A percentile compares a stretch with the other conserved stretches of the same genome.
These are phyloP conservation scores for Gossypium trilobum DNA, from an alignment of 441 rosid genomes.

Conservation along the genomic window DNA sequence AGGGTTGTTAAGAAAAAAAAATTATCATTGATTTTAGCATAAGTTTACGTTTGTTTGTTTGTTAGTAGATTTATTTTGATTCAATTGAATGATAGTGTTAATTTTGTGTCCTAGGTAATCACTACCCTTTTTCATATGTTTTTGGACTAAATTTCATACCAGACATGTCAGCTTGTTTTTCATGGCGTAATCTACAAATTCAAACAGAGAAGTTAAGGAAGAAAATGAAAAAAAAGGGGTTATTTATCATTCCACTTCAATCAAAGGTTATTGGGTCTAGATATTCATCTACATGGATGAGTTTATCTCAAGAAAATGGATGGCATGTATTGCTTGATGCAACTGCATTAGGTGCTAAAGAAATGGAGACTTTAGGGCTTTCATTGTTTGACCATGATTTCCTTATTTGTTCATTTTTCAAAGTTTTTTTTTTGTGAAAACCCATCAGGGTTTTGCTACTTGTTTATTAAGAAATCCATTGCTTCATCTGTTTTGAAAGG, in stretches of 20 bases:
- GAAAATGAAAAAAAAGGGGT: constrained; percentile 39
- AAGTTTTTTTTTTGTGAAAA: constrained; percentile 24
- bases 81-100: too few species aligned
- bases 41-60: too few species aligned
- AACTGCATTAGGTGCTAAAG: constrained; percentile 57
- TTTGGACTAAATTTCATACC: too few species aligned
- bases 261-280: constrained; percentile 57
- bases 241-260: constrained; percentile 78
- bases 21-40: too few species aligned
- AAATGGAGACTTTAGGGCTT: constrained; percentile 78
- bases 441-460: too few species aligned
- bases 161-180: constrained; percentile 48
- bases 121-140: too few species aligned
- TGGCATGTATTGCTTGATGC: constrained; percentile 86
- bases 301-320: constrained; percentile 56
- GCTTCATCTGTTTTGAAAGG: too few species aligned
- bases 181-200: constrained; percentile 58
- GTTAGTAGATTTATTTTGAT: too few species aligned
- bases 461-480: too few species aligned
- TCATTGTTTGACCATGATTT: constrained; percentile 68
- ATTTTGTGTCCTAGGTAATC: too few species aligned
- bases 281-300: constrained; percentile 77
- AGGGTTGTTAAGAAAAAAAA: too few species aligned
- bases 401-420: constrained; percentile 60
- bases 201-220: constrained; percentile 43